Evolutionary conservation across 192 early-diverging fungal species (phyloP), one percentile per base, ranked within the genome.

Genomic region (Cladochytrium replicatum): DNA sequence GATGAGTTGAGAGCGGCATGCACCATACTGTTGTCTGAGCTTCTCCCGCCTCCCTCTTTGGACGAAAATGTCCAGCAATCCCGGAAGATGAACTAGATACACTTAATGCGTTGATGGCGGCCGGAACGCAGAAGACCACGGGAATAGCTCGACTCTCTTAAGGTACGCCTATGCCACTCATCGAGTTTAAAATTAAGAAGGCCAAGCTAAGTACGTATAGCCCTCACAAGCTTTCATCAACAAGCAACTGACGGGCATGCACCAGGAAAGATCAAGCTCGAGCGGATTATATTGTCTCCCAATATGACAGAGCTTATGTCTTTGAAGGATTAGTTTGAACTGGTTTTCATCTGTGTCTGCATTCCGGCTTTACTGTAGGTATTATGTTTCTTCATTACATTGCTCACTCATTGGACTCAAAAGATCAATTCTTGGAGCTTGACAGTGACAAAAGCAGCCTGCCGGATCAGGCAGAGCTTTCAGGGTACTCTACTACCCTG

Each of bases 281-380:
- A 64, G 32, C 64, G 50, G 28, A 67, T 78, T 17, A 56, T 77
- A 3, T 48, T 74, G 0, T 68, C 67, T 1, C 69, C 64, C 3
- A 77, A 70, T 22, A 59, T 78, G 22, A 67, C 63, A 22, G 73
- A 78, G 48, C 44, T 78, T 2, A 69, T 65, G 34, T 72, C 75
- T 46, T 61, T 78, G 6, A 59, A 69, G n/a, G 72, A 78, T 27
- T 21, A 48, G 50, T 15, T 54, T 54, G 4, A 78, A 78, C 58
- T 78, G 75, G 75, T 78, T 75, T 42, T 69, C 63, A 2, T 22
- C 63, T 3, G 61, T 53, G 27, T 68, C 54, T 2, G 28, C 48
- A 11, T 39, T 70, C 29, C 57, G 67, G 1, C 56, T 73, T 4
- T 74, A 75, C 46, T 62, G 65, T 47, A 50, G 24, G 28, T 22